Evolutionary conservation across 345 rosid species (phyloP).

Genomic region (Pseudoturritis turrita): DNA sequence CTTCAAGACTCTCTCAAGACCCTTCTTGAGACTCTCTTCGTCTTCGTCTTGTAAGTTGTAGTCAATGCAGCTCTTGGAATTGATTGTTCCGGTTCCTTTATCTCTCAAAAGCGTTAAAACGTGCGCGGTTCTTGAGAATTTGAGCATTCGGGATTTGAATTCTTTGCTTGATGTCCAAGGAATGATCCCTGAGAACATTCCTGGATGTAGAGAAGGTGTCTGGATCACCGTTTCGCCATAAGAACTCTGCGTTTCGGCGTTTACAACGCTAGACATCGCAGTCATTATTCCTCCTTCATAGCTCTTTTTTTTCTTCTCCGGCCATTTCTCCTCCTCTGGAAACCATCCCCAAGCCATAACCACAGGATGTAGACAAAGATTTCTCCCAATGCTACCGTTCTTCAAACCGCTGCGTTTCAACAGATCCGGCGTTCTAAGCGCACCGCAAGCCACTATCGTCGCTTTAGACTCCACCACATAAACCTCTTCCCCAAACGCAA

Average conservation of each 20-base stretch:
- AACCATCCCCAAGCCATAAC: conserved; percentile 90
- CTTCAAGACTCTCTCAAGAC: conserved; percentile 55
- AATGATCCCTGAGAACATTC: conserved; percentile 64
- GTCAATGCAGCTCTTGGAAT: conserved; percentile 37
- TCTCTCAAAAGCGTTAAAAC: conserved; percentile 64
- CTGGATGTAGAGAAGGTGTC: conserved; percentile 79
- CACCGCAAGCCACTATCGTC: conserved; percentile 71
- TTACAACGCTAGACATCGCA: conserved; percentile 56
- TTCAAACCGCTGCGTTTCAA: conserved; percentile 55
- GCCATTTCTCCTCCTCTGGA: conserved; percentile 46
- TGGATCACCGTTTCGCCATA: conserved; percentile 63
- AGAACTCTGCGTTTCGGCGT: conserved; percentile 31
- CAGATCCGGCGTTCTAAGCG: conserved; percentile 58
- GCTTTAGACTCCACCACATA: conserved; percentile 55
- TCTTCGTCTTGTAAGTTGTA: conserved; percentile 47
- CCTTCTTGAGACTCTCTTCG: conserved; percentile 52
- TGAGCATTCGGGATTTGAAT: conserved; percentile 55
- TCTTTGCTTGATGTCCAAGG: conserved; percentile 77
- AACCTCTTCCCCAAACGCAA: conserved; percentile 45
- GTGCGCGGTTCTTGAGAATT: conserved; percentile 66
- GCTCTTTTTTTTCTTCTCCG: conserved; percentile 49
- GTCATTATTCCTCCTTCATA: conserved; percentile 89
- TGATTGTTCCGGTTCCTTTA: conserved; percentile 53
- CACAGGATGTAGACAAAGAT: conserved; percentile 75
- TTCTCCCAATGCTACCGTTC: conserved; percentile 61